These are phyloP conservation scores for Turritis glabra DNA, from an alignment of 345 rosid species.

Conservation along the genomic window DNA sequence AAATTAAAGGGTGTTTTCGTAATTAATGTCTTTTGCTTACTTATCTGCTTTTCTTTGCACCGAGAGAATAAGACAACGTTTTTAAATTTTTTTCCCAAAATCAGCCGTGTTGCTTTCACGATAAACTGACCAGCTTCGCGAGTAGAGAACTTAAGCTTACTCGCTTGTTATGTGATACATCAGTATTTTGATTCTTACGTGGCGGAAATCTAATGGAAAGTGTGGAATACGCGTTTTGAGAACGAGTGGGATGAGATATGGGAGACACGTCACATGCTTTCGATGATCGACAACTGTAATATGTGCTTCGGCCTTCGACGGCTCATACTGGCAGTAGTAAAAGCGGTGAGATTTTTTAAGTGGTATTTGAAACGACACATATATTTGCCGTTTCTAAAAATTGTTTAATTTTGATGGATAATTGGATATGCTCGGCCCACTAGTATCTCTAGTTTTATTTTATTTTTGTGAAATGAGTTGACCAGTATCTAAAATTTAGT, in stretches of 20 bases:
- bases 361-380: background rate
- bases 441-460: too few relatives aligned
- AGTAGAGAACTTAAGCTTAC: background rate
- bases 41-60: constrained; percentile 18
- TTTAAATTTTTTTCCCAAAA: background rate
- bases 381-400: background rate
- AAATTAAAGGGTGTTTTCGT: constrained; percentile 13
- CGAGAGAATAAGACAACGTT: constrained; percentile 20
- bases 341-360: constrained; percentile 1
- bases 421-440: background rate
- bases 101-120: constrained; percentile 13
- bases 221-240: background rate
- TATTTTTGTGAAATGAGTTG: too few relatives aligned
- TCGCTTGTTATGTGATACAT: background rate
- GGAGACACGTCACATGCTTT: constrained; percentile 14
- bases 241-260: background rate
- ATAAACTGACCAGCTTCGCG: background rate
- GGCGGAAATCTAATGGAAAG: background rate
- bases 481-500: too few relatives aligned
- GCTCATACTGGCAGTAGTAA: background rate
- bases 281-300: constrained; percentile 28
- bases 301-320: constrained; percentile 2
- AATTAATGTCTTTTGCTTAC: background rate
- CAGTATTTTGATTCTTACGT: too few relatives aligned
- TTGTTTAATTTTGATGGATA: background rate